A percentile compares a stretch with the other conserved stretches of the same genome.
Evolutionary conservation across 2,329 filamentous ascomycete genomes (phyloP).

Genomic region (Cercospora citrullina): DNA sequence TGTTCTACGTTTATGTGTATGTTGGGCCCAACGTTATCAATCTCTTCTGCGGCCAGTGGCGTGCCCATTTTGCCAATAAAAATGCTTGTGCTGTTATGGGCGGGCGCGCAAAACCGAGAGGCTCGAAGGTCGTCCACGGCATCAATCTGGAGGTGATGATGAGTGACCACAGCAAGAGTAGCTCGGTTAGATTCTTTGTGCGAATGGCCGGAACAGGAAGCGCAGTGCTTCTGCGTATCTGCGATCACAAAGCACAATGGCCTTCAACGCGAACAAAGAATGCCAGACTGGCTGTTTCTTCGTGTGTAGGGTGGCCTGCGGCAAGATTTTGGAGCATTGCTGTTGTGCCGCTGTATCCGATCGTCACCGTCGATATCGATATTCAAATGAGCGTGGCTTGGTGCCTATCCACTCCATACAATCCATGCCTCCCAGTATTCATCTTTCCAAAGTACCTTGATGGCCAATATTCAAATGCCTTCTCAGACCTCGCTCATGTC

Average conservation of each 20-base stretch:
- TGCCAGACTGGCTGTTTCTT: background rate
- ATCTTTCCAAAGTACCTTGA: background rate
- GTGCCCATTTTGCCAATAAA: background rate
- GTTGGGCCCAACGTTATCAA: constrained; percentile 1
- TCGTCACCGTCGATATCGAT: background rate
- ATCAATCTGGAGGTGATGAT: background rate
- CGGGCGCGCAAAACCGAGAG: background rate
- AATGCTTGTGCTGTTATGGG: background rate
- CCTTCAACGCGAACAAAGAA: background rate
- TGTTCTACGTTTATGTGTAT: background rate
- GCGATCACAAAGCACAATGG: background rate
- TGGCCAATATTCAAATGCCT: background rate
- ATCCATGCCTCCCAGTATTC: background rate
- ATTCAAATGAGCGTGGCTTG: background rate
- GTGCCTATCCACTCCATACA: background rate
- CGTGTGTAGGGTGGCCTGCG: no score
- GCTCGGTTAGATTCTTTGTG: background rate
- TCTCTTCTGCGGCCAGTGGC: background rate
- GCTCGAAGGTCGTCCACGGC: background rate
- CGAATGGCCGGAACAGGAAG: background rate
- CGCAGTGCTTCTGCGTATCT: background rate
- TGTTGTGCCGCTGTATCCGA: background rate
- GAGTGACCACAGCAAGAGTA: background rate
- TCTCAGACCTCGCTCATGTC: background rate
- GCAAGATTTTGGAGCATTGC: background rate